Percentiles rank a stretch among this genome's conserved stretches.
phyloP scores from a whole-genome alignment of 768 basidiomycete genomes.

The Paxillus rubicundulus region DNA sequence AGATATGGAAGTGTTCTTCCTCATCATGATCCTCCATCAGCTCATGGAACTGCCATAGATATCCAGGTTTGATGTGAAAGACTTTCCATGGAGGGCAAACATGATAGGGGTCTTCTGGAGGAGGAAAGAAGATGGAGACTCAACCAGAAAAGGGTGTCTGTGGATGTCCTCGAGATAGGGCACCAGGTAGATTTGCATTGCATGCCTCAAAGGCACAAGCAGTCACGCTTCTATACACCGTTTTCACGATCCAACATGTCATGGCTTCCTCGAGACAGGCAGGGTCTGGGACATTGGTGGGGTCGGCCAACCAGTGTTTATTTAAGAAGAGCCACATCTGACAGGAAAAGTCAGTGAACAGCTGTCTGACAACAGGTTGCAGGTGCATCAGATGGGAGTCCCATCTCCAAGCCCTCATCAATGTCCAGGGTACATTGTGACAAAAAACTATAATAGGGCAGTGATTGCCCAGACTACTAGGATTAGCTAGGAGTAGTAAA shows the following conservation, averaged over 20 bases:
- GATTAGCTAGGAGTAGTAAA: too few relatives aligned
- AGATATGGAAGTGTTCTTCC: not conserved
- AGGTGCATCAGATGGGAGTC: not conserved
- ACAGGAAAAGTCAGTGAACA: not conserved
- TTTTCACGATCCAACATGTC: not conserved
- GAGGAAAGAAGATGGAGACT: not conserved
- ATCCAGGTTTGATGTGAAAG: not conserved
- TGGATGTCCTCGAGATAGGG: not conserved
- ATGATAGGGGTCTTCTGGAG: not conserved
- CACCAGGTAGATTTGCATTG: slow-evolving; percentile 1
- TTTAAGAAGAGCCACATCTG: not conserved
- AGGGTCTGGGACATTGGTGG: not conserved
- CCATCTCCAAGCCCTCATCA: slow-evolving; percentile 3
- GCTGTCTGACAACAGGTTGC: not conserved
- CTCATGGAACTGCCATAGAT: too few relatives aligned
- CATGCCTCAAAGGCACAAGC: not conserved
- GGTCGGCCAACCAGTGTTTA: not conserved
- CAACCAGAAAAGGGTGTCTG: not conserved
- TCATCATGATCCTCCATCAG: too few relatives aligned
- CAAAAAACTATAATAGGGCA: too few relatives aligned
- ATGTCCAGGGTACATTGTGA: not conserved
- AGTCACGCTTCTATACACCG: not conserved
- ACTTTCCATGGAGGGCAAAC: not conserved
- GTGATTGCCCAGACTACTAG: too few relatives aligned
- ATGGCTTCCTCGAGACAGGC: not conserved